Evolutionary conservation across 108 stramenopile species (phyloP).

Genomic region (Pseudonitzschia multiseries): DNA sequence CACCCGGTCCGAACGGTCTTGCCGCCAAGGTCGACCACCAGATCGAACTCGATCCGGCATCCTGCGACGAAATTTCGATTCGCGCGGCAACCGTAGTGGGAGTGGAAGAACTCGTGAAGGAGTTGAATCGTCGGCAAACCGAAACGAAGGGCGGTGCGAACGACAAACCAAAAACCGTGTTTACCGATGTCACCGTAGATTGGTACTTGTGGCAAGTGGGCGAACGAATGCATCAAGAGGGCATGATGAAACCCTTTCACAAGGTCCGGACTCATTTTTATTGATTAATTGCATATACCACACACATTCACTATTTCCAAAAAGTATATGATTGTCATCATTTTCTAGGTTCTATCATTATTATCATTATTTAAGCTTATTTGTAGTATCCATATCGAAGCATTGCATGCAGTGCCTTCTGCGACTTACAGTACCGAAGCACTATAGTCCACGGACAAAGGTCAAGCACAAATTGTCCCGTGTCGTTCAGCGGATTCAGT

Average conservation of each 20-base stretch:
- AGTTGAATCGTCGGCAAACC: constrained; percentile 27
- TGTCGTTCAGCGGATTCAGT: no score
- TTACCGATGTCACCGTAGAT: constrained; percentile 80
- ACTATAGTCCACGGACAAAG: no score
- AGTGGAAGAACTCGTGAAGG: constrained; percentile 77
- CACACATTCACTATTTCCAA: no score
- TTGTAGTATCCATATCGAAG: no score
- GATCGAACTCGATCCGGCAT: constrained; percentile 48
- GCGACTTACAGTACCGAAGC: no score
- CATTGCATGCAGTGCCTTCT: no score
- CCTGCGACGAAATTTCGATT: constrained; percentile 80
- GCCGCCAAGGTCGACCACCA: constrained; percentile 54
- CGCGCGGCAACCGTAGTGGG: constrained; percentile 87
- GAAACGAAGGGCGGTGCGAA: constrained; percentile 1
- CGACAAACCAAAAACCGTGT: constrained; percentile 13
- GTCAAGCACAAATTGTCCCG: no score
- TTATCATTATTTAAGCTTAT: no score
- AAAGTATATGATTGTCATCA: no score
- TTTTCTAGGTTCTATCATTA: no score
- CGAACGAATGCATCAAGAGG: constrained; percentile 64
- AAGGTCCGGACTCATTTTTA: constrained; percentile 79
- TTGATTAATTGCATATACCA: constrained; percentile 17
- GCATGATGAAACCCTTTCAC: constrained; percentile 68
- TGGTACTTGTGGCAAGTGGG: constrained; percentile 90
- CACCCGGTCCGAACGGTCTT: constrained; percentile 28